Evolutionary conservation across 2,329 filamentous ascomycete species (phyloP).

Genomic region (Endothia cerciana): DNA sequence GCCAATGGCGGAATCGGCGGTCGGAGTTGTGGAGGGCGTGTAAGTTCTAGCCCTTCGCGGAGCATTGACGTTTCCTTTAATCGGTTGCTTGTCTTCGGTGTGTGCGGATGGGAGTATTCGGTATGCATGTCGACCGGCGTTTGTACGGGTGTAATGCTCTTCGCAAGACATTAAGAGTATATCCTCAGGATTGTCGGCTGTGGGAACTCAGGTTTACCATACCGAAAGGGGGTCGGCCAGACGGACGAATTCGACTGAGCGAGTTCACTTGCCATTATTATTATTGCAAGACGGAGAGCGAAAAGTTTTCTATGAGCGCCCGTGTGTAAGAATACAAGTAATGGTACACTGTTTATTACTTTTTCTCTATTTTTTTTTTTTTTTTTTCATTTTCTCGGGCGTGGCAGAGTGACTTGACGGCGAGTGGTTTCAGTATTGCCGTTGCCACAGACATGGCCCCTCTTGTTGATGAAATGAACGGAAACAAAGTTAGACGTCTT

Average conservation of each 20-base stretch:
- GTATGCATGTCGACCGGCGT: conserved; percentile 8
- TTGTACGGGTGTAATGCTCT: neutral
- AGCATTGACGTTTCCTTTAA: neutral
- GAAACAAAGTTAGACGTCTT: too few relatives aligned
- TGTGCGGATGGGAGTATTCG: neutral
- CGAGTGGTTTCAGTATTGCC: too few relatives aligned
- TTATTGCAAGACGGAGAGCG: neutral
- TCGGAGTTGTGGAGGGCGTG: neutral
- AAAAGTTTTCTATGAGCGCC: neutral
- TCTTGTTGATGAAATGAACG: too few relatives aligned
- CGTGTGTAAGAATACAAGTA: neutral
- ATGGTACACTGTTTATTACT: neutral
- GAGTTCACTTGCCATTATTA: neutral
- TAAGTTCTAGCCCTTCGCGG: neutral
- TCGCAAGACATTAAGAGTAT: neutral
- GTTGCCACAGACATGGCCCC: too few relatives aligned
- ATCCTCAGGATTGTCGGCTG: conserved; percentile 6
- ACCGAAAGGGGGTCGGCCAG: neutral
- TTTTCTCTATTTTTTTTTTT: too few relatives aligned
- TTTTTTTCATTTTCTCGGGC: too few relatives aligned
- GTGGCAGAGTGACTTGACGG: too few relatives aligned
- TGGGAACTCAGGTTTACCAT: neutral
- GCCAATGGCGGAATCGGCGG: neutral
- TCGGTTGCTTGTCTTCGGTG: neutral
- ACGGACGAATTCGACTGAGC: neutral